Evolutionary conservation across 345 rosid genomes (phyloP).

Genomic region (Murraya koenigii): DNA sequence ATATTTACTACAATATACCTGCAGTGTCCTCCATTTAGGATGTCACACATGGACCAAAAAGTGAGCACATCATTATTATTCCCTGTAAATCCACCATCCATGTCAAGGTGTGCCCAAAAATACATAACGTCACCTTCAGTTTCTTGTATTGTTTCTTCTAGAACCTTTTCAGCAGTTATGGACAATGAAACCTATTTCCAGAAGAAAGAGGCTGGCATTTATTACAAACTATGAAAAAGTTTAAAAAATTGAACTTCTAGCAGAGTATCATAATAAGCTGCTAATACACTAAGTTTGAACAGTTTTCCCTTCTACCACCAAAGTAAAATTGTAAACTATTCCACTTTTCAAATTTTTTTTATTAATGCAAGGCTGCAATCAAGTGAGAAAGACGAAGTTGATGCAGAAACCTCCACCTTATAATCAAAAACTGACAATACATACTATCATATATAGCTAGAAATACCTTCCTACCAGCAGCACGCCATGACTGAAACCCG

Average conservation of each 20-base stretch:
- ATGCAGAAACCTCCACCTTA: neutral
- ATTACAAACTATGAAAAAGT: neutral
- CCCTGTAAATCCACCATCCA: constrained; percentile 44
- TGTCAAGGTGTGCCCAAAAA: constrained; percentile 65
- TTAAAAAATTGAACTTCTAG: neutral
- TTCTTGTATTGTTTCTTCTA: constrained; percentile 54
- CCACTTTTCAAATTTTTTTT: neutral
- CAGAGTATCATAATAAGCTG: neutral
- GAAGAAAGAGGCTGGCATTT: constrained; percentile 6
- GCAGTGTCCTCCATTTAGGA: constrained; percentile 72
- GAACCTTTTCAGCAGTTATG: constrained; percentile 52
- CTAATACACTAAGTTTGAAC: neutral
- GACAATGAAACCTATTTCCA: constrained; percentile 60
- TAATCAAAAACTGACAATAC: constrained; percentile 1
- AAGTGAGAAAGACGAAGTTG: neutral
- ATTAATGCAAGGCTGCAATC: neutral
- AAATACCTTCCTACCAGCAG: constrained; percentile 94
- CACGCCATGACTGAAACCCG: constrained; percentile 99
- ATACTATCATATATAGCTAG: constrained; percentile 15
- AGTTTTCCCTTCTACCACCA: neutral
- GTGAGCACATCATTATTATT: constrained; percentile 38
- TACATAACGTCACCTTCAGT: constrained; percentile 58
- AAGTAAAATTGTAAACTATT: neutral
- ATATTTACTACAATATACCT: constrained; percentile 37
- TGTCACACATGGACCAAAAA: constrained; percentile 80